Conservation (phyloP, 352 stramenopile genomes). For the Pythium dissimile region DNA sequence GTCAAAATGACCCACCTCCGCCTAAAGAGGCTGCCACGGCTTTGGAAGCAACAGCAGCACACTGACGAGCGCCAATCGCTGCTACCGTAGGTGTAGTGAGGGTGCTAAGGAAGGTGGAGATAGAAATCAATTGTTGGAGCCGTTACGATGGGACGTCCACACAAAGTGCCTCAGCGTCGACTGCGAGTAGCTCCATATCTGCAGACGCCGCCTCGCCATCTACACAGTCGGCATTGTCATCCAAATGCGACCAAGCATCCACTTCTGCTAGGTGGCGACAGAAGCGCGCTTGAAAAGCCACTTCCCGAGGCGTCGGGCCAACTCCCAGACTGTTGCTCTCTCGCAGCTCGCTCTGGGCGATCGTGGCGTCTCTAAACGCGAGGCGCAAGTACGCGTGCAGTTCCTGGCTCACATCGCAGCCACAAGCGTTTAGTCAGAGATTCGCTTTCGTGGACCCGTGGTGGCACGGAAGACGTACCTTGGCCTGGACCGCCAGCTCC, state of each 20-base stretch:
- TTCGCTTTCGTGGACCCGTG: neutral
- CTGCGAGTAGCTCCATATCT: neutral
- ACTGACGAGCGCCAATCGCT: conserved; percentile 1
- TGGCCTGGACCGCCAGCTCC: neutral
- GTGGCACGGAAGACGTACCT: neutral
- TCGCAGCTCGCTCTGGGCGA: too few species aligned
- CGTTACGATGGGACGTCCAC: neutral
- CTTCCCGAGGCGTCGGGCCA: too few species aligned
- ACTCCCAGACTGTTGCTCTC: too few species aligned
- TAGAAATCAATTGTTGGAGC: neutral
- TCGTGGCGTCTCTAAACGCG: conserved; percentile 10
- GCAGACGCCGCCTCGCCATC: neutral
- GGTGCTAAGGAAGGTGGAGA: neutral
- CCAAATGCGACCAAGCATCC: too few species aligned
- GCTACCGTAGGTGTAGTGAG: neutral
- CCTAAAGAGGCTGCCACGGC: neutral
- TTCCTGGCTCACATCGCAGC: conserved; percentile 23
- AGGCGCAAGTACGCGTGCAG: conserved; percentile 43
- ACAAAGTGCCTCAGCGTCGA: conserved; percentile 2
- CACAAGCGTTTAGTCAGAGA: neutral
- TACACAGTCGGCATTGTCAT: too few species aligned
- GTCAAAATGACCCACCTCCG: neutral
- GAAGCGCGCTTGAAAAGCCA: neutral
- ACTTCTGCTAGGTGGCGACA: conserved; percentile 6
- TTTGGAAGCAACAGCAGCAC: neutral